Evolutionary conservation across 2,329 filamentous ascomycete genomes (phyloP).

Genomic region (Botrytis galanthina): DNA sequence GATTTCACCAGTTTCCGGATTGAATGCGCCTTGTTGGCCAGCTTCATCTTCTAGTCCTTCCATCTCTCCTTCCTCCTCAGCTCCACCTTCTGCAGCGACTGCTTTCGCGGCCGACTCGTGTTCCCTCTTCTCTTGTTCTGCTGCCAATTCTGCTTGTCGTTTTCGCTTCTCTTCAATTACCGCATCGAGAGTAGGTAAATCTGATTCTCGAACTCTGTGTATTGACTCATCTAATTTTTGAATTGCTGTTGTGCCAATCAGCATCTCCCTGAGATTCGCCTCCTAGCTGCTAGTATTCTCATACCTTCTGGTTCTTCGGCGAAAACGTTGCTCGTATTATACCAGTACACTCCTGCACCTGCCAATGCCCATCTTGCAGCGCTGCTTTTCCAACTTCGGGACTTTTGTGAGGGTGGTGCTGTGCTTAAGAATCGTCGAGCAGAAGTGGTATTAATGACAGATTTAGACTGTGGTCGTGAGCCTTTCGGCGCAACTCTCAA

Average conservation of each 20-base stretch:
- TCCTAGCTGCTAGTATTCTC: conserved; percentile 38
- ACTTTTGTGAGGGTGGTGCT: conserved; percentile 59
- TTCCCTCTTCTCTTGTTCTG: conserved; percentile 32
- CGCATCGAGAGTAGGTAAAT: conserved; percentile 64
- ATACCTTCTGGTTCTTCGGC: conserved; percentile 76
- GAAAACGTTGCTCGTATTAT: conserved; percentile 86
- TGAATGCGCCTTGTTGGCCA: conserved; percentile 86
- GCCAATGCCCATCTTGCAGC: conserved; percentile 73
- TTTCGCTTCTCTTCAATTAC: conserved; percentile 61
- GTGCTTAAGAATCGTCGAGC: conserved; percentile 54
- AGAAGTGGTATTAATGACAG: conserved; percentile 21
- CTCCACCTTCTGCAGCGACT: conserved; percentile 27
- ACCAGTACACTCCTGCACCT: conserved; percentile 80
- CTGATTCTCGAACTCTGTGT: conserved; percentile 45
- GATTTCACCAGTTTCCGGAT: conserved; percentile 98
- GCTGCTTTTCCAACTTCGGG: conserved; percentile 78
- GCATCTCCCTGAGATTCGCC: conserved; percentile 16
- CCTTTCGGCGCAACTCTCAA: conserved; percentile 33
- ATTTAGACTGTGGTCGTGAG: conserved; percentile 25
- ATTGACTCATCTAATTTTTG: conserved; percentile 40
- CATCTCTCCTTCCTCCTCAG: conserved; percentile 38
- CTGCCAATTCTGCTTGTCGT: conserved; percentile 35
- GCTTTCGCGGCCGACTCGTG: conserved; percentile 27
- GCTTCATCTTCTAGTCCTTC: conserved; percentile 75
- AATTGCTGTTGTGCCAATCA: conserved; percentile 34